Evolutionary conservation across 2,329 filamentous ascomycete genomes (phyloP).

Genomic region (Fusarium scirpi): DNA sequence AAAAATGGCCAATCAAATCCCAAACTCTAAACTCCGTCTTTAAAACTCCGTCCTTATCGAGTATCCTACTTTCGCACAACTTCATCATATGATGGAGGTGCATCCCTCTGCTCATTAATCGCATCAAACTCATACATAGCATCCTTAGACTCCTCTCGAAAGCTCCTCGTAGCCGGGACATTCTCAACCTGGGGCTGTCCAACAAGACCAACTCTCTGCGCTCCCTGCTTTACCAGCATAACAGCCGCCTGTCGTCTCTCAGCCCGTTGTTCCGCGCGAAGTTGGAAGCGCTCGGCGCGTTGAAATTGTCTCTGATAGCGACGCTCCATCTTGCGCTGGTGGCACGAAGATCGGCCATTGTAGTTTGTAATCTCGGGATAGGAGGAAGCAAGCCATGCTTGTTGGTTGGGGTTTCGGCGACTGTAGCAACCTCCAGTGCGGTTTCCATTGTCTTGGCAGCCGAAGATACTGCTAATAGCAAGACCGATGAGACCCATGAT

Average conservation of each 20-base stretch:
- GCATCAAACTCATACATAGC: constrained; percentile 18
- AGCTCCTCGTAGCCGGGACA: background rate
- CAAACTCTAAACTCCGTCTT: background rate
- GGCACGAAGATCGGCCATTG: constrained; percentile 8
- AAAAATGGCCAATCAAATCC: background rate
- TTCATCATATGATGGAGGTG: constrained; percentile 42
- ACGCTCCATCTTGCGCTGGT: constrained; percentile 35
- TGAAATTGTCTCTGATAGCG: constrained; percentile 36
- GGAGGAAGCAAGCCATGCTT: background rate
- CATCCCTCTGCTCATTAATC: constrained; percentile 18
- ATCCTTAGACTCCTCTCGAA: constrained; percentile 3
- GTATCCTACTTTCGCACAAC: constrained; percentile 25
- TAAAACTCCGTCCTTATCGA: background rate
- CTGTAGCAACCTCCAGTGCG: constrained; percentile 3
- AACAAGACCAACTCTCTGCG: constrained; percentile 9
- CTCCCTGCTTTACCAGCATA: constrained; percentile 9
- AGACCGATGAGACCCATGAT: constrained; percentile 41
- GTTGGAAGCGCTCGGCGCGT: constrained; percentile 37
- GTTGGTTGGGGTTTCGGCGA: constrained; percentile 1
- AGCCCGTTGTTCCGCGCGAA: constrained; percentile 35
- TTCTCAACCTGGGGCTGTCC: background rate
- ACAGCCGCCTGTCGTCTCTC: constrained; percentile 34
- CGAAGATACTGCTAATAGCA: constrained; percentile 11
- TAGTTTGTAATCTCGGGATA: background rate
- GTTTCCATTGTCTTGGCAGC: constrained; percentile 1